Percentiles rank a stretch among this genome's conserved stretches.
Conservation (phyloP, 1,139 yeast genomes). For the Kodamaea fungicola region DNA sequence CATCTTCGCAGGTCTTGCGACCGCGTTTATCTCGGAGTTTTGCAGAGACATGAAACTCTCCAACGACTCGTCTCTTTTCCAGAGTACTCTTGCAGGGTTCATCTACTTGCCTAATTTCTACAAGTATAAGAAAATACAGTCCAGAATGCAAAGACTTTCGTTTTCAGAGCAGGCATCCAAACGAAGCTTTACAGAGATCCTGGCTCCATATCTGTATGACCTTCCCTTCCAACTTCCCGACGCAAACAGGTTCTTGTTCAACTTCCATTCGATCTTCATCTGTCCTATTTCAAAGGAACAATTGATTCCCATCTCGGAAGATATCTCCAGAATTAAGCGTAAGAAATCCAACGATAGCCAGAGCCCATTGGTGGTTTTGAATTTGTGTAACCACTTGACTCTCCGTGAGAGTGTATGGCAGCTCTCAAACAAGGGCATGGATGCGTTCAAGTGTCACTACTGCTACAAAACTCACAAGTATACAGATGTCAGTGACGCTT, state of each 20-base stretch:
- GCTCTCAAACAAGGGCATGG: slow-evolving; percentile 39
- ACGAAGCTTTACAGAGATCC: not conserved
- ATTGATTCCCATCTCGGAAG: slow-evolving; percentile 34
- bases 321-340: slow-evolving; percentile 19
- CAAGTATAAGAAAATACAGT: slow-evolving; percentile 55
- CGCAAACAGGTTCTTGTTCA: slow-evolving; percentile 37
- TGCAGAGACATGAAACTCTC: slow-evolving; percentile 63
- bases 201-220: slow-evolving; percentile 30
- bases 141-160: slow-evolving; percentile 27
- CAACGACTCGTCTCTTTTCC: slow-evolving; percentile 68
- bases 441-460: slow-evolving; percentile 46
- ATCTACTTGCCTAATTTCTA: slow-evolving; percentile 70
- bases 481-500: slow-evolving; percentile 41
- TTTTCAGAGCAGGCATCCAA: slow-evolving; percentile 6
- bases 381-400: slow-evolving; percentile 44
- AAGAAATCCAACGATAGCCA: slow-evolving; percentile 10
- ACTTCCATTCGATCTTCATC: slow-evolving; percentile 81
- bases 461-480: slow-evolving; percentile 46
- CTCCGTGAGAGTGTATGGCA: slow-evolving; percentile 45
- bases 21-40: slow-evolving; percentile 62
- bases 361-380: slow-evolving; percentile 45
- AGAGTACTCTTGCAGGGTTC: slow-evolving; percentile 66
- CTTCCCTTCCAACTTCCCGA: slow-evolving; percentile 46
- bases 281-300: slow-evolving; percentile 93
- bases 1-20: slow-evolving; percentile 36